Base-by-base conservation (phyloP, 768 basidiomycete genomes). In the Pholiota molesta region DNA sequence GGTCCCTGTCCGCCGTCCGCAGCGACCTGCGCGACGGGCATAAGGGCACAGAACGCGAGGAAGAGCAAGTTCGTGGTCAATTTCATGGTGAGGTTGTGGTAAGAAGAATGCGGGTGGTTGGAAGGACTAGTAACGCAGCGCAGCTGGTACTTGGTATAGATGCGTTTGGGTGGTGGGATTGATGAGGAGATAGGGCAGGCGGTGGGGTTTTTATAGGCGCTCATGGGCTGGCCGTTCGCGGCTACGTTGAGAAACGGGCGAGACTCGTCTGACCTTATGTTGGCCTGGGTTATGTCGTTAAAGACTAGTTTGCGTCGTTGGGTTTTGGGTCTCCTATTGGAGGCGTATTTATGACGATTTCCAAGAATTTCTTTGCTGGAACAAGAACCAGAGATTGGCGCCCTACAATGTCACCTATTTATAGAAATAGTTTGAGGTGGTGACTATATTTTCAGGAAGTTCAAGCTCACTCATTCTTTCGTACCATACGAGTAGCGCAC, bases 41-140 rank as follows among this genome's bases (percentile, higher is more conserved):
- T 44, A 19, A 52, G 37, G 17, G 56, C 64, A 51, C 47, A 33
- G 26, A 62, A 39, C 56, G 66, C 66, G 52, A 64, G 61, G 26
- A 56, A 59, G 52, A 66, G 42, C 33, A 65, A 40, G 59, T 62
- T 63, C 5, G 60, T 49, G 23, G 65, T 52, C 57, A 67, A 55
- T 53, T 62, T 61, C 66, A 68, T 68, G 29, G 40, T 52, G 40
- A 23, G 53, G 53, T 54, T 52, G 45, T 42, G 45, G 19, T 29
- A 45, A 33, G 10, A 9, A 31, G 33, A 16, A 37, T 37, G 28
- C 13, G 23, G 55, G 39, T 44, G 23, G 40, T 40, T 40, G 16
- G 6, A 23, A 13, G 33, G 17, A 57, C 59, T 44, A 49, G 61
- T 62, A 13, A 57, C 57, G 13, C 57, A 58, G 57, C 57, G 45